Evolutionary conservation across 2,329 filamentous ascomycete species (phyloP).

Genomic region (Aspergillus awamori): DNA sequence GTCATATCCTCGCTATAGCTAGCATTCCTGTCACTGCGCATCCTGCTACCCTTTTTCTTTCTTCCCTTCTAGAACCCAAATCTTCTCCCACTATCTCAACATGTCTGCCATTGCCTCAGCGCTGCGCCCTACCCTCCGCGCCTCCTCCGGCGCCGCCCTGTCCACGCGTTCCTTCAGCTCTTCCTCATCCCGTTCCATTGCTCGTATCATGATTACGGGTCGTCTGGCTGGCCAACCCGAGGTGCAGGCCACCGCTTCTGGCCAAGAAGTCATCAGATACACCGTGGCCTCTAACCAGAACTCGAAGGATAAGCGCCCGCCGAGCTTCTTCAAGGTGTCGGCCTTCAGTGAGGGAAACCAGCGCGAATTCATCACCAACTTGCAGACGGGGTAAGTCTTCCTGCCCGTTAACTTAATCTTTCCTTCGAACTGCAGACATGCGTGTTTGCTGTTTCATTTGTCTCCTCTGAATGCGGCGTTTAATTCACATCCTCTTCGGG

Average conservation of each 20-base stretch:
- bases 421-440: background rate
- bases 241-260: constrained; percentile 68
- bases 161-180: constrained; percentile 74
- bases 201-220: constrained; percentile 84
- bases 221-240: constrained; percentile 81
- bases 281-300: constrained; percentile 71
- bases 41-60: background rate
- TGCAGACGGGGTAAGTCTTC: constrained; percentile 80
- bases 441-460: background rate
- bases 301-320: constrained; percentile 68
- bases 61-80: background rate
- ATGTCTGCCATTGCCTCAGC: constrained; percentile 56
- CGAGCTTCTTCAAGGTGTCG: constrained; percentile 82
- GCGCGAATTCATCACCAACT: constrained; percentile 70
- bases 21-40: background rate
- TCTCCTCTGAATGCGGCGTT: background rate
- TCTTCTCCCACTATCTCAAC: constrained; percentile 1
- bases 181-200: constrained; percentile 62
- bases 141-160: constrained; percentile 42
- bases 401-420: background rate
- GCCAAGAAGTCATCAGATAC: constrained; percentile 76
- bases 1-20: background rate
- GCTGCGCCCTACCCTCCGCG: constrained; percentile 54
- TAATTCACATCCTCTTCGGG: no score
- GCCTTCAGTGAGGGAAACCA: constrained; percentile 71